Evolutionary conservation across 1,284 basidiomycete species (phyloP), one percentile per base, ranked within the genome.

Genomic region (Puccinia sorghi): DNA sequence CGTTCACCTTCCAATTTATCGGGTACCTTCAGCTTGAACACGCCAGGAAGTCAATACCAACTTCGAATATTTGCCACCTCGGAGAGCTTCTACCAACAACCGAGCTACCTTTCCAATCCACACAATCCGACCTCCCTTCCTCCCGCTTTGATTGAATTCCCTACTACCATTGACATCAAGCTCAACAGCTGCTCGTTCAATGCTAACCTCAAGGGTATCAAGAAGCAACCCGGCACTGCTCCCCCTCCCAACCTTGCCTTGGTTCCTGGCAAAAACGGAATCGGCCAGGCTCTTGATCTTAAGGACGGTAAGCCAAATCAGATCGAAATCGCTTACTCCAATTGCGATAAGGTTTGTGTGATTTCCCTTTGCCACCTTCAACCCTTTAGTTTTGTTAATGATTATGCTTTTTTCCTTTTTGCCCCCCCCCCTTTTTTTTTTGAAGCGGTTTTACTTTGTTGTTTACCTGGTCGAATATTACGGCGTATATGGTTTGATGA

Each of bases 201-300:
- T 13, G 93, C 92, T 72, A 95, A 92, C 84, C 86, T 94, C 81
- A 93, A 94, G 83, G 95, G 95, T 1, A 86, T 97, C 82, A 95
- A 97, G 87, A 97, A 97, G 85, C 96, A 94, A 83, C 91, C 94
- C n/a, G 94, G 94, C 0, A 97, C 93, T 71, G 93, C 94, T 0
- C 93, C 94, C 22, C 94, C 94, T 0, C 91, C 94, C 12, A 91
- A 96, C 83, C 85, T 97, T 52, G 89, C 89, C 7, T 63, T 50
- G 2, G 64, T 61, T 52, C 69, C 69, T 6, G 69, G 69, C 37
- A 71, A 27, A 52, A 71, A 71, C 43, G 90, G 89, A 84, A 86
- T 80, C 56, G 83, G 88, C 70, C 85, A 90, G 8, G 86, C 88
- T 77, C 84, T 87, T 39, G 84, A 84, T 57, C 84, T 86, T 0